Base-by-base conservation (phyloP, 1,284 basidiomycete genomes). In the Trametes polyzona region DNA sequence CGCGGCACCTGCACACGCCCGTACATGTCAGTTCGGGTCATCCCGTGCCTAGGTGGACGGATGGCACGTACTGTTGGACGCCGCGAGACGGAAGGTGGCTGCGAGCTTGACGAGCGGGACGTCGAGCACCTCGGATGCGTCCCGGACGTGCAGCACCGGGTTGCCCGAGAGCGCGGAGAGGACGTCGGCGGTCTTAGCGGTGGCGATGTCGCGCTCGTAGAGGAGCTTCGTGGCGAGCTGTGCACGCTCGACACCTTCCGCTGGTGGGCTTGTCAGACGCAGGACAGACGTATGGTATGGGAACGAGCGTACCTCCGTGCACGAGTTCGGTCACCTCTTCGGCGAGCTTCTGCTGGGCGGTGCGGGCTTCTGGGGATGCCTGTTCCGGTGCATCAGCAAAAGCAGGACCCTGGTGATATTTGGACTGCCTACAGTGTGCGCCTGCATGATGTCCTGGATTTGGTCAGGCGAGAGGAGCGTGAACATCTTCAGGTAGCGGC, bases 261-360 rank as follows among this genome's bases (percentile, higher is more conserved):
- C 78, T 79, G 71, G 47, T 21, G 29, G 9, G 6, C 23, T 27
- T 52, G 6, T 55, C 27, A 17, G 32, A n/a, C 1, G 11, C 6
- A 26, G 41, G 14, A 21, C 40, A 19, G 17, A n/a, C 27, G 17
- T 9, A 19, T 9, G 8, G 30, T 10, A 40, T n/a, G 26, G 24
- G 21, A 4, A 3, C 14, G 6, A 23, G 75, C 82, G 49, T 69
- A 95, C 93, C 71, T 48, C 87, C 84, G 68, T 98, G 95, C 4
- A 96, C 86, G 55, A 98, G 82, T 61, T 91, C 83, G 0, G 95
- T 97, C 6, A 97, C 87, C 74, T 98, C 95, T 8, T 83, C 78
- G 6, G 96, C 96, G 2, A 98, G 79, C 10, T 83, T 71, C n/a
- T 78, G 80, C 70, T 98, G 96, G 1, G 93, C 93, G 2, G 72